Base-by-base conservation (phyloP, 179 eudicot genomes). In the Spergularia azorica region DNA sequence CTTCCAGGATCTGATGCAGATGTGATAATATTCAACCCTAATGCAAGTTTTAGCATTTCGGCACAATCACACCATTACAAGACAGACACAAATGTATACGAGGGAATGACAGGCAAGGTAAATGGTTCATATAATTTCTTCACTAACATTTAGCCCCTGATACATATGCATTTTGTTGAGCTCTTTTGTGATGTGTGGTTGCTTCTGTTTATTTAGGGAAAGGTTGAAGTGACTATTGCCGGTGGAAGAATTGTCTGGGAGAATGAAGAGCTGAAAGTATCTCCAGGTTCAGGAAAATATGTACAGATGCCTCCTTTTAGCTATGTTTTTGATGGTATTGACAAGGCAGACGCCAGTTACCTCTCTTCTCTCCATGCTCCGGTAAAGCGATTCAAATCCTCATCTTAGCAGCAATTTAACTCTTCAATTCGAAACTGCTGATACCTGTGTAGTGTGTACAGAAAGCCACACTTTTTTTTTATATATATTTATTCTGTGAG, bases 1-100 rank as follows among this genome's bases (percentile, higher is more conserved):
- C 87, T 93, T 51, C 84, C 88, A 8, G 99, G 99, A 80, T 95
- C 99, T 61, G 99, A 95, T 87, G 99, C 99, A 15, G 99, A 95
- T 84, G 88, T 95, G 39, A 95, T 95, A 71, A 88, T 95, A 84
- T 83, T 95, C 72, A 93, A 95, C 76, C 99, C 99, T 18, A 89
- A 88, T 85, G 78, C 97, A 79, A 93, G 88, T 87, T 95, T 91
- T 77, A 86, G 82, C 76, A 95, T 95, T 51, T 84, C 90, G 75
- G 87, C 97, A 61, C 77, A 78, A 66, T 78, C 84, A 57, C 97
- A 94, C 79, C 97, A 92, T 77, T 90, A 89, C 52, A 86, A 89
- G 73, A 81, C 88, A 5, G 97, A 95, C 83, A 93, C 97, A 64
- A 95, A 95, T 85, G 99, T 91, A 66, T 95, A 80, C 13, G 99